These are phyloP conservation scores for Geranium rotundifolium DNA, from an alignment of 345 rosid species.

Conservation along the genomic window DNA sequence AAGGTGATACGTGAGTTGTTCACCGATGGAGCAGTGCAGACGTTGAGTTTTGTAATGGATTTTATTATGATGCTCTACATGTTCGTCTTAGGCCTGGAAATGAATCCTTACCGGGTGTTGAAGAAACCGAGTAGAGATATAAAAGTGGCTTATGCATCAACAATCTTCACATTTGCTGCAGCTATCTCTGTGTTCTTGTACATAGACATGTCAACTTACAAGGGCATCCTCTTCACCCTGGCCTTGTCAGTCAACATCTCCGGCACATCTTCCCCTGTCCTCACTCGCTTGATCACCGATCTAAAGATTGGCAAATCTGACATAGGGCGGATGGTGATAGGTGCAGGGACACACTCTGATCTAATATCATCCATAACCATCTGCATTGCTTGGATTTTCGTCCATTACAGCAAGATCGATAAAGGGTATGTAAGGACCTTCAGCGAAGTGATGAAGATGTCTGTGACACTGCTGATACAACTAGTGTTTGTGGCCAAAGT, in stretches of 20 bases:
- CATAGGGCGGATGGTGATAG: slow-evolving; percentile 67
- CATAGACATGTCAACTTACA: slow-evolving; percentile 22
- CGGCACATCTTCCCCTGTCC: slow-evolving; percentile 70
- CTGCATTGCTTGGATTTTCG: slow-evolving; percentile 35
- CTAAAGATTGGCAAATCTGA: slow-evolving; percentile 85
- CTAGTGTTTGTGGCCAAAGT: slow-evolving; percentile 48
- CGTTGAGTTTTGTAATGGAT: slow-evolving; percentile 42
- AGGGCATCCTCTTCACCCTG: slow-evolving; percentile 27
- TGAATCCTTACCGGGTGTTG: slow-evolving; percentile 69
- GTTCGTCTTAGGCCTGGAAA: slow-evolving; percentile 84
- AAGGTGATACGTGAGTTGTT: slow-evolving; percentile 2
- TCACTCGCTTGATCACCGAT: slow-evolving; percentile 72
- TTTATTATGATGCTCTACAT: slow-evolving; percentile 84
- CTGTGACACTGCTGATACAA: slow-evolving; percentile 43
- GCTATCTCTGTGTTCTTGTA: slow-evolving; percentile 45
- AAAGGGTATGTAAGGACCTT: slow-evolving; percentile 9
- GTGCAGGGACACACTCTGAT: slow-evolving; percentile 74
- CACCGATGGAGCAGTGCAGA: slow-evolving; percentile 12
- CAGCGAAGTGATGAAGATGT: slow-evolving; percentile 24
- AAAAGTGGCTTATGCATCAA: slow-evolving; percentile 66
- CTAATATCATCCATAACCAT: slow-evolving; percentile 57
- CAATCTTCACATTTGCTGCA: slow-evolving; percentile 45
- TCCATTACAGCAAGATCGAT: slow-evolving; percentile 15
- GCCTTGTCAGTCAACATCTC: slow-evolving; percentile 48
- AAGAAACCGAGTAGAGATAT: slow-evolving; percentile 61